phyloP scores from a whole-genome alignment of 306 rosid species.

The Sindora glabra region DNA sequence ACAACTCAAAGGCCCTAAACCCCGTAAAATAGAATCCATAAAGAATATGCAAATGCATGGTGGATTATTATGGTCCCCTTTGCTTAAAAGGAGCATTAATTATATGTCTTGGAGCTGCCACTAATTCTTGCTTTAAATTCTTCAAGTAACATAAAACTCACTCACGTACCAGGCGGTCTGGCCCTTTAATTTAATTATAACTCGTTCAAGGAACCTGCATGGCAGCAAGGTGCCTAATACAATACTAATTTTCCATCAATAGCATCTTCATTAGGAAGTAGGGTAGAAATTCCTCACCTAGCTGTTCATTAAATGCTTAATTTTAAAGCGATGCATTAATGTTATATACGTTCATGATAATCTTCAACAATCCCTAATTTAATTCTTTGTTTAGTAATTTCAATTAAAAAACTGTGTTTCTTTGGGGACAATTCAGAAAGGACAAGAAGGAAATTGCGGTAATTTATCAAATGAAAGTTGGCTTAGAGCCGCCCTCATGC shows the following conservation, averaged over 20 bases:
- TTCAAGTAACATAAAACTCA: conserved; percentile 26
- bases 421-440: neutral
- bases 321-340: too few relatives aligned
- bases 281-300: too few relatives aligned
- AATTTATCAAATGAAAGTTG: too few relatives aligned
- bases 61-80: conserved; percentile 49
- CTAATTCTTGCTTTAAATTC: conserved; percentile 28
- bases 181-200: too few relatives aligned
- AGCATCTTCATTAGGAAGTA: too few relatives aligned
- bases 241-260: too few relatives aligned
- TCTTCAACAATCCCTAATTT: too few relatives aligned
- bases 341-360: too few relatives aligned
- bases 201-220: too few relatives aligned
- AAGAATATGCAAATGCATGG: conserved; percentile 36
- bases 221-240: too few relatives aligned
- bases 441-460: conserved; percentile 15
- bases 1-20: conserved; percentile 37
- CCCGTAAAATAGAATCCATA: conserved; percentile 44
- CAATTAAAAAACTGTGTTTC: neutral
- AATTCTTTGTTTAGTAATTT: neutral
- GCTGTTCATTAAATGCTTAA: too few relatives aligned
- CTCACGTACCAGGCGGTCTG: too few relatives aligned
- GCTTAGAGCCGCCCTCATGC: neutral
- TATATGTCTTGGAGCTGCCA: conserved; percentile 39
- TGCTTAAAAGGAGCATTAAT: conserved; percentile 47